Evolutionary conservation across 2,329 filamentous ascomycete genomes (phyloP), one percentile per base, ranked within the genome.

Genomic region (Chaetomium sp.): DNA sequence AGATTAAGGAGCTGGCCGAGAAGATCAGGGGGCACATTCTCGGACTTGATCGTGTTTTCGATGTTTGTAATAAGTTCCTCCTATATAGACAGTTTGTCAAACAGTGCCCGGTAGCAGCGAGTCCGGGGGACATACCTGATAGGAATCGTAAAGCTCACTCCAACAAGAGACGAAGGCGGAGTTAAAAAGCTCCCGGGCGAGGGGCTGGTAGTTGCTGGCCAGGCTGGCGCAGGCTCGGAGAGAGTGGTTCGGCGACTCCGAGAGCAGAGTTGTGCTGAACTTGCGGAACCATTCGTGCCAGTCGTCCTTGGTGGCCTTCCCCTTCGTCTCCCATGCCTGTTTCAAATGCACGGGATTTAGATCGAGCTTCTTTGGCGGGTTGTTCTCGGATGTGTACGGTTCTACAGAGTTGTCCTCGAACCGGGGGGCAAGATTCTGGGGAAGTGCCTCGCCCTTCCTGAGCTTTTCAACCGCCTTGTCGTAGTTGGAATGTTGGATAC

Each of bases 261-360:
- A 92, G 53, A 99, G 83, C 8, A 99, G 83, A 63, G 97, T 96
- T 38, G 97, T 94, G 74, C 94, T 98, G 78, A 99, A 97, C 31
- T 94, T 87, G 67, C 96, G 88, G 78, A 99, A 92, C 95, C 95
- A 99, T 76, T 99, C 95, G 72, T 97, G 92, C 95, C 95, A 99
- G 78, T 99, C 95, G 75, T 99, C 95, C 72, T 93, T 93, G 10
- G 95, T 99, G 0, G 94, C 97, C 74, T 97, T 97, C 66, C 96
- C 93, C 65, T 90, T 93, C 0, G 96, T 95, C 72, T 98, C 95
- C 95, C 95, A 99, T 0, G 96, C 95, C 68, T 90, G 90, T 78
- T 98, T 97, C 25, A 99, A 82, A 80, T 99, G 96, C 68, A 98
- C 93, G 58, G 97, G 93, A 71, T 99, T 99, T 77, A 98, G 94